phyloP scores from a whole-genome alignment of 148 eudicot genomes.

The Rhododendron henanense region DNA sequence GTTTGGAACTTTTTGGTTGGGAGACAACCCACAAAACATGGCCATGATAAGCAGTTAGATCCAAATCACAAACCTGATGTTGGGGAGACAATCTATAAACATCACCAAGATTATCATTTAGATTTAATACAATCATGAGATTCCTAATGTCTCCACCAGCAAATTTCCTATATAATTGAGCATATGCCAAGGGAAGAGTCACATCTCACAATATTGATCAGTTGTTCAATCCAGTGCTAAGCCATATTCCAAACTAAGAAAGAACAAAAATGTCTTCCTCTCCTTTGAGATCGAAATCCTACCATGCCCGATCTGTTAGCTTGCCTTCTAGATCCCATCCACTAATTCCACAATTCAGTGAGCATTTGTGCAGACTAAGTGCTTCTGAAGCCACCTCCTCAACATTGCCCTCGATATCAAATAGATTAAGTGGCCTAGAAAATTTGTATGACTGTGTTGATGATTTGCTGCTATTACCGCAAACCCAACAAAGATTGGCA shows the following conservation, averaged over 20 bases:
- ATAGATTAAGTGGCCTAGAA: slow-evolving; percentile 24
- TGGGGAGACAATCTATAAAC: background rate
- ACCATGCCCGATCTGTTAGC: too few species aligned
- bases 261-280: slow-evolving; percentile 14
- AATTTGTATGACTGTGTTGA: slow-evolving; percentile 1
- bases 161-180: background rate
- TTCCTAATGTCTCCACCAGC: slow-evolving; percentile 4
- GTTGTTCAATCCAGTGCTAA: background rate
- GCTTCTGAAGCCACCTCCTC: too few species aligned
- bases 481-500: slow-evolving; percentile 12
- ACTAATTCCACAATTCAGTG: too few species aligned
- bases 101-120: background rate
- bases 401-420: too few species aligned
- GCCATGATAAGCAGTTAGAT: background rate
- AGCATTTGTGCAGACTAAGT: too few species aligned
- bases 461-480: slow-evolving; percentile 26
- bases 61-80: background rate
- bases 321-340: too few species aligned
- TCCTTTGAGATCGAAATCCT: slow-evolving; percentile 19
- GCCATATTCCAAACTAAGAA: background rate
- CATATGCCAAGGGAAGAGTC: background rate
- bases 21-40: slow-evolving; percentile 3
- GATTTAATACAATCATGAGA: background rate
- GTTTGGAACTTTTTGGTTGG: background rate
- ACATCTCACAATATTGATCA: background rate